A percentile compares a stretch with the other conserved stretches of the same genome.
Evolutionary conservation across 495 filamentous ascomycete species (phyloP).

Genomic region (Penicillium samsonianum): DNA sequence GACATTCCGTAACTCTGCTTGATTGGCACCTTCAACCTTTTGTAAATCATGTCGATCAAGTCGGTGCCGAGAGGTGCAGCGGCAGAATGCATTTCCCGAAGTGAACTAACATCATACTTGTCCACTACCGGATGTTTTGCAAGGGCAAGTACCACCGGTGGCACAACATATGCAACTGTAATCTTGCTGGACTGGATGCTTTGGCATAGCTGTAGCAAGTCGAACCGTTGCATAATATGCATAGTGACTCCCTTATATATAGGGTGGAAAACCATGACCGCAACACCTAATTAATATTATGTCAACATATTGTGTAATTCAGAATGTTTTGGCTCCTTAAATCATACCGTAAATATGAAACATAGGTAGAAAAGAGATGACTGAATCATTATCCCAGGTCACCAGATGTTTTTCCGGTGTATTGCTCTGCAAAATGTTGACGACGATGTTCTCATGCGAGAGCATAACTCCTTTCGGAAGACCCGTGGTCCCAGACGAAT

Average conservation of each 20-base stretch:
- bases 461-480: conserved; percentile 76
- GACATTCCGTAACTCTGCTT: conserved; percentile 77
- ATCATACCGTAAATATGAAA: conserved; percentile 75
- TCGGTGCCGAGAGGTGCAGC: conserved; percentile 75
- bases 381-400: conserved; percentile 55
- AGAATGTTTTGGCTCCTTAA: not conserved
- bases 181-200: conserved; percentile 63
- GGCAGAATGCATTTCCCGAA: conserved; percentile 73
- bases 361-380: conserved; percentile 74
- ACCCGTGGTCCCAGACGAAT: conserved; percentile 77
- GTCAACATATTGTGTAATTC: not conserved
- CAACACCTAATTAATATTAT: not conserved
- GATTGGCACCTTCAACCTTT: conserved; percentile 61
- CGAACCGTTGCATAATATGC: conserved; percentile 46
- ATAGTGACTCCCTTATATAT: not conserved
- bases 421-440: conserved; percentile 55
- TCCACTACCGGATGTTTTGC: conserved; percentile 63
- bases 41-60: conserved; percentile 65
- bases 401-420: conserved; percentile 55
- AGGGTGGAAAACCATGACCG: not conserved
- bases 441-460: conserved; percentile 68
- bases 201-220: conserved; percentile 63
- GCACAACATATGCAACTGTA: conserved; percentile 70
- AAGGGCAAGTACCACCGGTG: conserved; percentile 71
- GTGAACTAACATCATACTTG: conserved; percentile 68